These are phyloP conservation scores for Metschnikowia santaceciliae DNA, from an alignment of 805 yeast genomes.

Conservation along the genomic window DNA sequence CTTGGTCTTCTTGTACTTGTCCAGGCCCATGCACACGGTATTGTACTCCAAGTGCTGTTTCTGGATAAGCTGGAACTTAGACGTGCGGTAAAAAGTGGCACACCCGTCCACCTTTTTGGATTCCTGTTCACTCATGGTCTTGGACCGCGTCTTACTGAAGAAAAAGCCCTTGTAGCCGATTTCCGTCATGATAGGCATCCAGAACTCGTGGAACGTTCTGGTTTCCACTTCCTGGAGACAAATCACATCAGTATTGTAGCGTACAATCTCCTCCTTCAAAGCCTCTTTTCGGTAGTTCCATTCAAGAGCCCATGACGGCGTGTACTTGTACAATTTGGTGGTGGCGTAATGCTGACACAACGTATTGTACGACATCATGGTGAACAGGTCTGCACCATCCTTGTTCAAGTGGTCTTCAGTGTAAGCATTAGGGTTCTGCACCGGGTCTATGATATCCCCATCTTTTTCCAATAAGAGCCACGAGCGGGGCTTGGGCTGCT, in stretches of 20 bases:
- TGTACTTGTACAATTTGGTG: slow-evolving; percentile 83
- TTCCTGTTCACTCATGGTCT: slow-evolving; percentile 77
- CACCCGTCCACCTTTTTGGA: slow-evolving; percentile 96
- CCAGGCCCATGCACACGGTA: slow-evolving; percentile 72
- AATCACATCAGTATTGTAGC: slow-evolving; percentile 66
- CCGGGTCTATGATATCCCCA: slow-evolving; percentile 52
- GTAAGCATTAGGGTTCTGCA: slow-evolving; percentile 29
- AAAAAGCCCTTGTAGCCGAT: slow-evolving; percentile 79
- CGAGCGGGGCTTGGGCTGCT: slow-evolving; percentile 68
- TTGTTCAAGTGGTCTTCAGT: slow-evolving; percentile 25
- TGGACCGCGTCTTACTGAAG: slow-evolving; percentile 86
- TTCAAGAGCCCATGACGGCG: slow-evolving; percentile 95
- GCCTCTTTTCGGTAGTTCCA: slow-evolving; percentile 87
- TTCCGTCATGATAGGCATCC: slow-evolving; percentile 70
- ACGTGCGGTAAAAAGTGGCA: slow-evolving; percentile 80
- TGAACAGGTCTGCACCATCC: slow-evolving; percentile 45
- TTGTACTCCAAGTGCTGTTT: slow-evolving; percentile 80
- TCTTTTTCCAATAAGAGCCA: slow-evolving; percentile 81
- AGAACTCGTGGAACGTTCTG: slow-evolving; percentile 76
- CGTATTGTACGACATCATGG: slow-evolving; percentile 83
- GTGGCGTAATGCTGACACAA: slow-evolving; percentile 96
- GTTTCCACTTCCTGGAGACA: slow-evolving; percentile 97
- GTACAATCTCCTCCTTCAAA: slow-evolving; percentile 67
- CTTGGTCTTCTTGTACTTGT: slow-evolving; percentile 85
- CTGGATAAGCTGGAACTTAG: slow-evolving; percentile 66